phyloP scores from a whole-genome alignment of 2,329 filamentous ascomycete genomes.

The Colletotrichum filicis region DNA sequence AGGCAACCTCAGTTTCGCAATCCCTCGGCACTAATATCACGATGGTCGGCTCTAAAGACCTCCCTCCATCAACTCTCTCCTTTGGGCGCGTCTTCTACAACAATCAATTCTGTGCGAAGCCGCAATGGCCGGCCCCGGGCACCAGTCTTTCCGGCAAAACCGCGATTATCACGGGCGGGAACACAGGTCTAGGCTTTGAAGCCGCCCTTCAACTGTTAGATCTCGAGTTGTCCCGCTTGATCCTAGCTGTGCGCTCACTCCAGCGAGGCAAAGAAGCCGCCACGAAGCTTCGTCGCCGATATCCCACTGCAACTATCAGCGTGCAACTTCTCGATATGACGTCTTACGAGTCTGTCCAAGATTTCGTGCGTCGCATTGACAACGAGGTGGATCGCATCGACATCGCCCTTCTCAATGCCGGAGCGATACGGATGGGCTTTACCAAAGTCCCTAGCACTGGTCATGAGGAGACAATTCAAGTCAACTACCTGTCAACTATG shows the following conservation, averaged over 20 bases:
- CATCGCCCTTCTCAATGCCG: conserved; percentile 59
- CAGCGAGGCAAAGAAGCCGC: conserved; percentile 55
- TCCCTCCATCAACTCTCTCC: neutral
- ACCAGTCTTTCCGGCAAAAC: conserved; percentile 47
- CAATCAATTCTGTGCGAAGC: conserved; percentile 42
- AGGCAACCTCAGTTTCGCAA: neutral
- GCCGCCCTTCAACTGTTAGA: conserved; percentile 52
- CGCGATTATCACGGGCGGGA: conserved; percentile 61
- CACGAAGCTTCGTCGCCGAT: conserved; percentile 40
- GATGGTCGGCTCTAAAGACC: neutral
- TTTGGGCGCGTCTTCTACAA: conserved; percentile 36
- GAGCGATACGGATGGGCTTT: conserved; percentile 41
- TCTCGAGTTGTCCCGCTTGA: conserved; percentile 51
- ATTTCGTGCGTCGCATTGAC: conserved; percentile 52
- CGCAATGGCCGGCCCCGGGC: conserved; percentile 34
- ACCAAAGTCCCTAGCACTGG: conserved; percentile 42
- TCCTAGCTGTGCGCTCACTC: conserved; percentile 58
- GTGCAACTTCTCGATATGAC: conserved; percentile 63
- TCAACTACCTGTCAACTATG: conserved; percentile 51
- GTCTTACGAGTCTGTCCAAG: conserved; percentile 55
- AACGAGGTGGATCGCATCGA: conserved; percentile 51
- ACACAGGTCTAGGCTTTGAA: conserved; percentile 59
- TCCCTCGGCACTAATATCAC: neutral
- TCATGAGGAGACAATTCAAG: conserved; percentile 53
- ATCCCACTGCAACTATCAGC: conserved; percentile 50